Conservation (phyloP, 768 basidiomycete genomes). For the Guyanaporus albipodus region DNA sequence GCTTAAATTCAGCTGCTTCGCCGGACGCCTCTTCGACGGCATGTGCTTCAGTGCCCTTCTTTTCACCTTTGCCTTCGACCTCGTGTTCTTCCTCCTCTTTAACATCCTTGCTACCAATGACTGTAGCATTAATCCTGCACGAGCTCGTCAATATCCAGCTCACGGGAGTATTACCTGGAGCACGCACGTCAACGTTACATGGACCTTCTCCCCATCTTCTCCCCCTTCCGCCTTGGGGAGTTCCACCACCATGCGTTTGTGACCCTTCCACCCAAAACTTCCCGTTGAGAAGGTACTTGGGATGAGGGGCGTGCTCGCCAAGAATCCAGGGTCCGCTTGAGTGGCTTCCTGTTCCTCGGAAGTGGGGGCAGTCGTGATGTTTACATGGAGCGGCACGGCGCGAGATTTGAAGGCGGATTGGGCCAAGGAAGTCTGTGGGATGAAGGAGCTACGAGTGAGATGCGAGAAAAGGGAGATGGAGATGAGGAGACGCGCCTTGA, state of each 20-base stretch:
- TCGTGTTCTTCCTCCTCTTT: constrained; percentile 37
- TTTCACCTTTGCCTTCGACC: constrained; percentile 31
- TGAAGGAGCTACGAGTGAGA: constrained; percentile 3
- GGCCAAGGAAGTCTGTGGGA: constrained; percentile 41
- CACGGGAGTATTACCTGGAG: not conserved
- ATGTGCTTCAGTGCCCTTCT: constrained; percentile 21
- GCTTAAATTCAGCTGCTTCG: constrained; percentile 23
- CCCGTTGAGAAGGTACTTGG: constrained; percentile 67
- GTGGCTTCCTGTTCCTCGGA: constrained; percentile 29
- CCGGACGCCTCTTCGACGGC: constrained; percentile 28
- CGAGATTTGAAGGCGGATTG: constrained; percentile 55
- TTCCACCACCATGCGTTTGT: constrained; percentile 62
- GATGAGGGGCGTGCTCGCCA: constrained; percentile 52
- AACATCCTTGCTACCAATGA: constrained; percentile 62
- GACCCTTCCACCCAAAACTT: constrained; percentile 84
- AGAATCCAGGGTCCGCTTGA: constrained; percentile 53
- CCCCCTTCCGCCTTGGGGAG: constrained; percentile 46
- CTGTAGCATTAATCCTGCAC: constrained; percentile 72
- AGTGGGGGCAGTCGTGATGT: constrained; percentile 61
- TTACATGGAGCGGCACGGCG: constrained; percentile 66
- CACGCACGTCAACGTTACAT: constrained; percentile 70
- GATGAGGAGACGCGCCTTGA: constrained; percentile 40
- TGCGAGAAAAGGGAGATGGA: not conserved
- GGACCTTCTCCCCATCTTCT: constrained; percentile 57
- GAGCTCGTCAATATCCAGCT: not conserved